Percentiles rank a stretch among this genome's conserved stretches.
These are phyloP conservation scores for Claviceps sp. DNA, from an alignment of 2,329 filamentous ascomycete species.

Conservation along the genomic window DNA sequence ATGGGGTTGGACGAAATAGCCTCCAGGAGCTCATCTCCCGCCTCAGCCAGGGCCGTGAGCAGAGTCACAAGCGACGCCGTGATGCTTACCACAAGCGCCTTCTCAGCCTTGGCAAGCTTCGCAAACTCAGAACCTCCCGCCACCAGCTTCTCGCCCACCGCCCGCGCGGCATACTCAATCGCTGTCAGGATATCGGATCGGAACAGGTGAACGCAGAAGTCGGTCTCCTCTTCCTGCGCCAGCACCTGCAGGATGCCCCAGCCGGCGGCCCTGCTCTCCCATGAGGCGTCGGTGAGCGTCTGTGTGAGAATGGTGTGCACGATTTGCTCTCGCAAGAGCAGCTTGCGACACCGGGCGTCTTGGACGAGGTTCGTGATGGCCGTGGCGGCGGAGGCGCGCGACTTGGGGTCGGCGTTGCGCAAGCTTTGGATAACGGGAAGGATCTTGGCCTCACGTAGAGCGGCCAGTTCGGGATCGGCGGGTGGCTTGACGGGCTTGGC, in stretches of 20 bases:
- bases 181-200: constrained; percentile 48
- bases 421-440: constrained; percentile 49
- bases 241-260: constrained; percentile 53
- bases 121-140: constrained; percentile 27
- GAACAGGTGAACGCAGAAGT: constrained; percentile 54
- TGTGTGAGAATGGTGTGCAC: constrained; percentile 49
- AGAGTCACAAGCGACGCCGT: constrained; percentile 39
- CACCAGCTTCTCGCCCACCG: constrained; percentile 31
- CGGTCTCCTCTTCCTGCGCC: constrained; percentile 48
- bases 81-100: constrained; percentile 40
- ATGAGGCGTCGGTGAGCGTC: constrained; percentile 47
- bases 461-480: constrained; percentile 48
- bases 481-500: constrained; percentile 46
- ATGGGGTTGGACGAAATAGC: constrained; percentile 35
- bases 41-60: constrained; percentile 39
- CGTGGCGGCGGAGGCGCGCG: constrained; percentile 43
- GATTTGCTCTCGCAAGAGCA: constrained; percentile 53
- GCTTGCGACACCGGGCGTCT: constrained; percentile 47
- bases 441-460: constrained; percentile 49
- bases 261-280: constrained; percentile 52
- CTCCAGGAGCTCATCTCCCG: constrained; percentile 46
- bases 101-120: constrained; percentile 39
- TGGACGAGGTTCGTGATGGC: constrained; percentile 50
- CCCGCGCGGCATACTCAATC: constrained; percentile 40
- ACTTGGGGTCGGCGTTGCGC: constrained; percentile 43